These are phyloP conservation scores for Alternaria novae-zelandiae DNA, from an alignment of 2,329 filamentous ascomycete species.

Conservation along the genomic window DNA sequence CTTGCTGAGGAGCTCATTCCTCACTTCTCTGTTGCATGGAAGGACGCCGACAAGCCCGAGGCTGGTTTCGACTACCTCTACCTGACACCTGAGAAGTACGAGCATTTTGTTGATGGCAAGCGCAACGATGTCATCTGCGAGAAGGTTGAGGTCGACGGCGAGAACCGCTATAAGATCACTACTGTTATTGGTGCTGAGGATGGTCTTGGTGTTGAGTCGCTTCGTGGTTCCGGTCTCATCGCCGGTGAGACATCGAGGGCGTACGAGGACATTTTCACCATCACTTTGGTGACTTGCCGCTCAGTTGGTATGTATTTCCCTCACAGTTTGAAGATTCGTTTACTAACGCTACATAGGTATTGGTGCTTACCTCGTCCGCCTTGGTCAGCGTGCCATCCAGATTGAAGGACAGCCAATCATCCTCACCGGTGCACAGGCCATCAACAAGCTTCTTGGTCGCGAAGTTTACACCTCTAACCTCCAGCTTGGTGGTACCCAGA, in stretches of 20 bases:
- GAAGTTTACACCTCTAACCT: constrained; percentile 99
- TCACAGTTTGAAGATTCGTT: not conserved
- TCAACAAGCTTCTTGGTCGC: constrained; percentile 97
- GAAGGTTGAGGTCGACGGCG: constrained; percentile 81
- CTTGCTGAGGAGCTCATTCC: constrained; percentile 97
- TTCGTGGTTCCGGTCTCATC: constrained; percentile 96
- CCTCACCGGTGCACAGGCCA: constrained; percentile 91
- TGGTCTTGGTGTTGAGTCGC: constrained; percentile 94
- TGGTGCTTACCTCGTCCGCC: constrained; percentile 96
- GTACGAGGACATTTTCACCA: constrained; percentile 98
- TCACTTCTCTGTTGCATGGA: constrained; percentile 97
- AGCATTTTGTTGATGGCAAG: constrained; percentile 81
- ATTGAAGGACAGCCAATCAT: constrained; percentile 99
- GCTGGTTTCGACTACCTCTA: constrained; percentile 97
- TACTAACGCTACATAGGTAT: constrained; percentile 69
- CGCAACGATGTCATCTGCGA: constrained; percentile 84
- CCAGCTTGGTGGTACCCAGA: constrained; percentile 99
- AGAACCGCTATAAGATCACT: constrained; percentile 91
- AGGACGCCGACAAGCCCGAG: constrained; percentile 79
- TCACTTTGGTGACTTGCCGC: constrained; percentile 95
- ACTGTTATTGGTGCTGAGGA: constrained; percentile 94
- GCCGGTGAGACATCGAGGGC: constrained; percentile 95
- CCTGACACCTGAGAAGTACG: constrained; percentile 83
- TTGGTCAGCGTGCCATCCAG: constrained; percentile 97
- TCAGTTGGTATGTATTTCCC: constrained; percentile 74